phyloP scores from a whole-genome alignment of 306 rosid species.

The Purshia tridentata region DNA sequence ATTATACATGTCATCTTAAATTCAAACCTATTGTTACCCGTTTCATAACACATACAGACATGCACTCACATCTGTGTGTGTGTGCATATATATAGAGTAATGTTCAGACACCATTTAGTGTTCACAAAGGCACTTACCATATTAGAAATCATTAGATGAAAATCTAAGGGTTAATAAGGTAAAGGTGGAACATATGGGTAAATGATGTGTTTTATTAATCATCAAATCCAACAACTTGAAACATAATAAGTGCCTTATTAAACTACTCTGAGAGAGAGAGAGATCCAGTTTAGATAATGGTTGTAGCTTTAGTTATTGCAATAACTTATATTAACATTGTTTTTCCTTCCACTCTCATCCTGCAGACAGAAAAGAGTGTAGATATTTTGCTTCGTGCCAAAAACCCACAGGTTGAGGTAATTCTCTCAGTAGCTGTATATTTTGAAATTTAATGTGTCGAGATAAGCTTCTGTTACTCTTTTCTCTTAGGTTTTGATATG shows the following conservation, averaged over 20 bases:
- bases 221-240: too few species aligned
- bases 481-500: slow-evolving; percentile 10
- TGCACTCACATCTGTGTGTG: neutral
- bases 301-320: neutral
- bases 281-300: too few species aligned
- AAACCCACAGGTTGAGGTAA: slow-evolving; percentile 70
- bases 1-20: neutral
- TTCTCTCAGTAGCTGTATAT: slow-evolving; percentile 19
- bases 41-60: neutral
- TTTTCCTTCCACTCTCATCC: neutral
- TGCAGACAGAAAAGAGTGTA: slow-evolving; percentile 67
- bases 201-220: too few species aligned
- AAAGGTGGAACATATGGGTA: neutral
- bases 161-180: neutral
- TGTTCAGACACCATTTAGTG: neutral
- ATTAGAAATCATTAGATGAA: neutral
- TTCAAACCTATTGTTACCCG: neutral
- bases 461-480: slow-evolving; percentile 16
- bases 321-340: neutral
- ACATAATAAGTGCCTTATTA: too few species aligned
- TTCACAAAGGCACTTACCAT: neutral
- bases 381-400: slow-evolving; percentile 59
- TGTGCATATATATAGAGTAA: neutral
- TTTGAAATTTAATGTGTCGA: slow-evolving; percentile 14
- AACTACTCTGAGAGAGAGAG: too few species aligned